phyloP scores from a whole-genome alignment of 2,329 filamentous ascomycete species.

The Catunica adiposa region DNA sequence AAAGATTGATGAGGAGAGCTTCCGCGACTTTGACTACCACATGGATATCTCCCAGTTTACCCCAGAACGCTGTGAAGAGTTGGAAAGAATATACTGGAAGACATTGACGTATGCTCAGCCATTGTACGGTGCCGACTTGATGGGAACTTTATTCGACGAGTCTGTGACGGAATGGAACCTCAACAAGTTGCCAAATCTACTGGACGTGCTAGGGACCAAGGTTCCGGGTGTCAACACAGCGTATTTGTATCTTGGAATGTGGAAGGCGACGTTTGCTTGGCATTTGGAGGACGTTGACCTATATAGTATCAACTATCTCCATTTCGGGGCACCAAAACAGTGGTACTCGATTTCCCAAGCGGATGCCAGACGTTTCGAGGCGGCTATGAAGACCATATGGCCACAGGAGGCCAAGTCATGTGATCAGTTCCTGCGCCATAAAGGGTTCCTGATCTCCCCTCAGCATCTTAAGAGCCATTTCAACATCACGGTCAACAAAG shows the following conservation, averaged over 20 bases:
- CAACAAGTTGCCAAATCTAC: constrained; percentile 78
- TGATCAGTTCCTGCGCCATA: constrained; percentile 90
- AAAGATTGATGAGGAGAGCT: constrained; percentile 74
- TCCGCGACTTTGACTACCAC: constrained; percentile 78
- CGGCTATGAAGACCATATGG: constrained; percentile 91
- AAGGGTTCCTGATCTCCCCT: constrained; percentile 91
- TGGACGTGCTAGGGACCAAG: constrained; percentile 87
- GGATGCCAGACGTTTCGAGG: constrained; percentile 82
- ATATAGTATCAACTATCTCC: constrained; percentile 99
- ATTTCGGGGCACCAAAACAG: constrained; percentile 95
- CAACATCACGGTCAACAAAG: constrained; percentile 89
- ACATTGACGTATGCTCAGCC: constrained; percentile 88
- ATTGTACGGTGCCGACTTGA: constrained; percentile 91
- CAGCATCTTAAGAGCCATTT: constrained; percentile 73
- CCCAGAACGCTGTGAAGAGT: constrained; percentile 77
- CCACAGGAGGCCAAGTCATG: constrained; percentile 89
- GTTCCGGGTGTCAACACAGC: constrained; percentile 96
- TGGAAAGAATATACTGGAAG: constrained; percentile 94
- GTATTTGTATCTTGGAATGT: constrained; percentile 97
- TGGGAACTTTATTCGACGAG: constrained; percentile 85
- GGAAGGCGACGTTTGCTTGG: constrained; percentile 99
- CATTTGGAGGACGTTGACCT: constrained; percentile 96
- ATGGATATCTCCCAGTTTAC: constrained; percentile 82
- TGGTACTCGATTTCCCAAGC: constrained; percentile 99
- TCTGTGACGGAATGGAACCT: constrained; percentile 77